phyloP scores from a whole-genome alignment of 108 stramenopile genomes.

The Aurantiochytrium sp. region DNA sequence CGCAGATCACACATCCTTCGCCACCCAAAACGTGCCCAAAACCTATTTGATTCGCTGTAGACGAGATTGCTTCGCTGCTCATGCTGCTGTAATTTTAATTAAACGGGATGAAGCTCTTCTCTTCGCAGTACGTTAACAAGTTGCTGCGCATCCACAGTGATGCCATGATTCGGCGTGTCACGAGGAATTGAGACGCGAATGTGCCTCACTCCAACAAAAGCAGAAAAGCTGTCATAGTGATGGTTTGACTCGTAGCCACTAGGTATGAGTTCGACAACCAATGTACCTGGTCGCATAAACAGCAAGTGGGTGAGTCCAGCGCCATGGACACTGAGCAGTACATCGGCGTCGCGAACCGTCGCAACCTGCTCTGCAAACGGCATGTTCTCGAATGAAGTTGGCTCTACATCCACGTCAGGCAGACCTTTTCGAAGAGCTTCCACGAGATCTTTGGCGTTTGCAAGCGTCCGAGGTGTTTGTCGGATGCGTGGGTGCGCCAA shows the following conservation, averaged over 20 bases:
- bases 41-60: too few relatives aligned
- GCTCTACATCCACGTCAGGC: not conserved
- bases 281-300: not conserved
- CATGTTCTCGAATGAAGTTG: not conserved
- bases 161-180: too few relatives aligned
- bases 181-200: too few relatives aligned
- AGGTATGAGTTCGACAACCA: not conserved
- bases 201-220: too few relatives aligned
- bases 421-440: not conserved
- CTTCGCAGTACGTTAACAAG: too few relatives aligned
- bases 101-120: too few relatives aligned
- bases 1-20: too few relatives aligned
- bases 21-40: too few relatives aligned
- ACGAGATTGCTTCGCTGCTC: too few relatives aligned
- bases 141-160: too few relatives aligned
- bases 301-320: not conserved
- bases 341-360: not conserved
- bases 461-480: not conserved
- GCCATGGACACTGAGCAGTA: not conserved
- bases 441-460: not conserved
- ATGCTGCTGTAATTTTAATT: too few relatives aligned
- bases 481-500: not conserved
- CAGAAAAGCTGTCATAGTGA: not conserved
- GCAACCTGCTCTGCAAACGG: not conserved
- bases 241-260: not conserved